Base-by-base conservation (phyloP, 192 early-diverging fungal species). In the Phycomyces blakesleeanus region DNA sequence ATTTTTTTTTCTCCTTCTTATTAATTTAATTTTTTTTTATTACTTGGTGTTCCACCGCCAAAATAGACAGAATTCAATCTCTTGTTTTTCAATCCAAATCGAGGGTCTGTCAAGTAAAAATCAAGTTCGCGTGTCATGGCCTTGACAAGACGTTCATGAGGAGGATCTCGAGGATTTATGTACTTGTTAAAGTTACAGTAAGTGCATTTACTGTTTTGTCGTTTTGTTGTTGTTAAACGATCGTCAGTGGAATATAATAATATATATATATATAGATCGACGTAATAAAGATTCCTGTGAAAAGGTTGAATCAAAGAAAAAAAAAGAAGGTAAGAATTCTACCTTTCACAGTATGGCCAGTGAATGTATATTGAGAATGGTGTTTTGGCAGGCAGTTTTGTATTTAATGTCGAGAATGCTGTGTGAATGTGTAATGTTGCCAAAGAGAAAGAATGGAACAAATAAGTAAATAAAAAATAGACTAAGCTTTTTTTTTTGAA, bases 161-260 rank as follows among this genome's bases (percentile, higher is more conserved):
- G 73, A 24, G 76, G 76, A 41, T 64, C 22, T 37, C 44, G 29
- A 1, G 79, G 77, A 25, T 81, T 74, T 8, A 81, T 64, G 49
- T 83, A 83, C 42, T 83, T 83, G 61, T 83, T 83, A 55, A 83
- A 83, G 56, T 81, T 81, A 54, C 82, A 83, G 21, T 83, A 83
- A 0, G 78, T 81, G 49, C 82, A 83, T 67, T 81, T 81, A 51
- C 79, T 79, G 21, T 44, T 34, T 7, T 2, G 29, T 34, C 29
- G 3, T 34, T 7, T n/a, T n/a, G n/a, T n/a, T n/a, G n/a, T n/a
- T n/a, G n/a, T n/a, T n/a, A n/a, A 24, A 29, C 3, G 40, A 38
- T 21, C 6, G 18, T 34, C 24, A 27, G 8, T 24, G 34, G 9
- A 42, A 25, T 47, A 26, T 25, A 58, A 38, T 7, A 24, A 49